Evolutionary conservation across 2,329 filamentous ascomycete species (phyloP), one percentile per base, ranked within the genome.

Genomic region (Endoconidiophora laricicola): DNA sequence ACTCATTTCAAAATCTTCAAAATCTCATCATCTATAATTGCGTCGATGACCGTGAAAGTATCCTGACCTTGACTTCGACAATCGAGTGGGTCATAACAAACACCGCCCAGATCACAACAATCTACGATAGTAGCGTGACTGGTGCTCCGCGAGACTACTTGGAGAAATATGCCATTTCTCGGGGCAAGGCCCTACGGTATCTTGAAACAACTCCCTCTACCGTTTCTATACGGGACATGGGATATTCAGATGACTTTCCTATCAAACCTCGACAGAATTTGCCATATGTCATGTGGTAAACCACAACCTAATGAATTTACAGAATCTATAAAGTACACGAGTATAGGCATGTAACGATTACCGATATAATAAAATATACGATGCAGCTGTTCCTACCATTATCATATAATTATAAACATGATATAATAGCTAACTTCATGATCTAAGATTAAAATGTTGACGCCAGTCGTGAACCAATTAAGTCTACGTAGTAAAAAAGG

Each of bases 1-100:
- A 53, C 20, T 52, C 52, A 1, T 57, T 58, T 18, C 52, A 55
- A 2, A 55, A 54, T 26, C 50, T 58, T 20, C 49, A 56, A 37
- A 48, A 52, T 2, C 36, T 58, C 29, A 52, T 54, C 18, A 38
- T 57, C n/a, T 41, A 49, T n/a, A 54, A 55, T 7, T 22, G 39
- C 9, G 40, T 45, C 9, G 50, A 46, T 42, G 48, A 49, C 29
- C 46, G 18, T 12, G 24, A 23, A 6, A 23, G 40, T 14, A 41
- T 50, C 24, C 41, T 26, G 3, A 16, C 18, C 42, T 37, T 39
- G n/a, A 33, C 18, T 20, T 43, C 38, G 14, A 29, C 49, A 16
- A 26, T 26, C 22, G 45, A 48, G 22, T 20, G 39, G 6, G 6
- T 54, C n/a, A 12, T 41, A 4, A 20, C 9, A 3, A 18, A 33